Percentiles rank a stretch among this genome's conserved stretches.
phyloP scores from a whole-genome alignment of 1,284 basidiomycete genomes.

The Mycena sp. region DNA sequence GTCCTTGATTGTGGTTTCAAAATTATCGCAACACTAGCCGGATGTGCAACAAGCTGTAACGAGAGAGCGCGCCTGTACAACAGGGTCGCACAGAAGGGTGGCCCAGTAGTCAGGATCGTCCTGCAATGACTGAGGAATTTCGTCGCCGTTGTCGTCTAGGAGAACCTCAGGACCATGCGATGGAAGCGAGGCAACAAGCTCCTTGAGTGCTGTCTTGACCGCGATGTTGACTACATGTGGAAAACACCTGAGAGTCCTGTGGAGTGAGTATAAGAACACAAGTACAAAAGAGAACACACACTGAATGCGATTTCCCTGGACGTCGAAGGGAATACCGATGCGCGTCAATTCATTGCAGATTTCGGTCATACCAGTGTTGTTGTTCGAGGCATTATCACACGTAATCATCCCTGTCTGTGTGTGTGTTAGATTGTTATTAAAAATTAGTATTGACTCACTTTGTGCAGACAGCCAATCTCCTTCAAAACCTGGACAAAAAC shows the following conservation, averaged over 20 bases:
- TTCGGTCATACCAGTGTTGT: constrained; percentile 31
- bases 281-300: constrained; percentile 10
- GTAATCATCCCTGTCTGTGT: too few species aligned
- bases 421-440: too few species aligned
- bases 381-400: too few species aligned
- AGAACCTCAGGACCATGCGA: not conserved
- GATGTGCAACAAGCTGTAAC: constrained; percentile 32
- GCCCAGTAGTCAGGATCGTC: constrained; percentile 8
- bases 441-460: too few species aligned
- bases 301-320: constrained; percentile 38
- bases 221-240: constrained; percentile 49
- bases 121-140: not conserved
- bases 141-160: not conserved
- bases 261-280: not conserved
- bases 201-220: constrained; percentile 38
- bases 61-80: too few species aligned
- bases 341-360: not conserved
- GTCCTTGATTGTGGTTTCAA: constrained; percentile 22
- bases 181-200: constrained; percentile 39
- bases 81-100: constrained; percentile 24
- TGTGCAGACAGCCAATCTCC: too few species aligned
- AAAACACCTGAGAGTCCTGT: constrained; percentile 48
- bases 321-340: constrained; percentile 34
- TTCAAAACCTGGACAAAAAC: too few species aligned
- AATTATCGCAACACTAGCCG: constrained; percentile 30